Evolutionary conservation across 805 yeast genomes (phyloP), one percentile per base, ranked within the genome.

Genomic region (Yarrowia divulgata): DNA sequence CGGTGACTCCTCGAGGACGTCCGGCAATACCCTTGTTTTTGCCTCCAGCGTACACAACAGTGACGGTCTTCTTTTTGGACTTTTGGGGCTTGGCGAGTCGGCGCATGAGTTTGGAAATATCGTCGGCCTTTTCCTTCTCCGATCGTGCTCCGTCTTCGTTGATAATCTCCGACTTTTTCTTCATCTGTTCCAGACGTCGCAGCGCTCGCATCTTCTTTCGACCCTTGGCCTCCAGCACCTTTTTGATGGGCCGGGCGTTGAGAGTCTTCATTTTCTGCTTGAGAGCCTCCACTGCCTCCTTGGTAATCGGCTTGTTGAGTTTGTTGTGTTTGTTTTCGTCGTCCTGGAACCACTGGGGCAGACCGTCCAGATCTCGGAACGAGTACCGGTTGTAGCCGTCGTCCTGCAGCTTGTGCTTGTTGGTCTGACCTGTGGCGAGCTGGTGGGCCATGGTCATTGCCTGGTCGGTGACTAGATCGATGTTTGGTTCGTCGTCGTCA

Each of bases 361-460:
- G 82, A 14, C 93, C 92, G 37, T 93, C 98, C 54, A 81, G 83
- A 75, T 95, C 98, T 74, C 98, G 85, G 84, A 95, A 94, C 2
- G 98, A 87, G 73, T 92, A 91, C 78, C 91, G 88, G 79, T 94
- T 92, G 79, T 90, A 91, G 49, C 97, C 97, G 75, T 95, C 98
- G 75, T 93, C 92, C n/a, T 91, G 82, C 69, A 94, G 82, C 75
- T 93, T 97, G 74, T 91, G 89, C 77, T 89, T 93, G 63, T 88
- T 86, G 81, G 84, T 90, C 75, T 91, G 93, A 10, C 97, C 97
- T 34, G 92, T 79, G 0, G 98, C 99, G 48, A 95, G 83, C 79
- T 95, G 93, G 77, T 95, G 99, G 0, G 99, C 99, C 74, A 95
- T 81, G 0, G 99, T 95, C 99, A 95, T 95, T 6, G 97, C 97